These are phyloP conservation scores for Cercospora sp. DNA, from an alignment of 2,329 filamentous ascomycete genomes.

Conservation along the genomic window DNA sequence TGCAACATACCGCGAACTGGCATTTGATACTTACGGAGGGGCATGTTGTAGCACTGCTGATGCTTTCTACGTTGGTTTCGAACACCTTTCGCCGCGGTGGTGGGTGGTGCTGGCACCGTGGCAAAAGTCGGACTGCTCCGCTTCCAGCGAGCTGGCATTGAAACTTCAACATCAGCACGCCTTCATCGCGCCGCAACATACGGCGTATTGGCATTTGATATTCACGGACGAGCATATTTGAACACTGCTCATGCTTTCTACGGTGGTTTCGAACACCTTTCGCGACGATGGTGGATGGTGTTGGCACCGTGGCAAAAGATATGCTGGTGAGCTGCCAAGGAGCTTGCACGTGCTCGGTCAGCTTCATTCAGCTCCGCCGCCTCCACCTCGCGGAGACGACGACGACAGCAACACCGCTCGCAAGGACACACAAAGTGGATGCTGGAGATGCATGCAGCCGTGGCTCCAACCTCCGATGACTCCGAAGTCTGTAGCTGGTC, in stretches of 20 bases:
- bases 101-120: not conserved
- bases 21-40: not conserved
- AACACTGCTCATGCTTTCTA: not conserved
- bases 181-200: not conserved
- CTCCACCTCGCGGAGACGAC: not conserved
- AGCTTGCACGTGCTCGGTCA: not conserved
- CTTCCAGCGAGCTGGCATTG: not conserved
- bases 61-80: not conserved
- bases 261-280: not conserved
- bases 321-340: not conserved
- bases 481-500: not conserved
- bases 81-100: not conserved
- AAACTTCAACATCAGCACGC: not conserved
- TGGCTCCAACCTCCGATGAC: constrained; percentile 10
- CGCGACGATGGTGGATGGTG: not conserved
- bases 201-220: not conserved
- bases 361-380: not conserved
- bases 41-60: not conserved
- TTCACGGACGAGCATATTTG: not conserved
- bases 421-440: constrained; percentile 9
- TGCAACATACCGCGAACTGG: not conserved
- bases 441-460: constrained; percentile 10
- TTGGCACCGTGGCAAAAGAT: not conserved
- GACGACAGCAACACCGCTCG: not conserved
- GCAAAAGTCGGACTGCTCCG: not conserved